Conservation (phyloP, 371 early-diverging fungal species). For the Parasitella parasitica region DNA sequence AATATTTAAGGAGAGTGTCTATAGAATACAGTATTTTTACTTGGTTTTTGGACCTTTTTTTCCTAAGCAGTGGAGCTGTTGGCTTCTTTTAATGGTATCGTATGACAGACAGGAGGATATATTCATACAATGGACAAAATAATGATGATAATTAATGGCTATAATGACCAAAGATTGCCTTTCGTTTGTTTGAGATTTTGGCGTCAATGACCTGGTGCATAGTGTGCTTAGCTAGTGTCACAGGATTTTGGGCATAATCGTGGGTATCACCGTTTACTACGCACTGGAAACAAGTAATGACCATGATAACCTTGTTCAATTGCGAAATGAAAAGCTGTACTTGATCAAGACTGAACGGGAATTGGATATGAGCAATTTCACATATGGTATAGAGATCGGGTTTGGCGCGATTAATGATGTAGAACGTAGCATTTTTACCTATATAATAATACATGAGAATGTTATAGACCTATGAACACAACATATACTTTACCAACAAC, state of each 20-base stretch:
- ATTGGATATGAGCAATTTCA: constrained; percentile 25
- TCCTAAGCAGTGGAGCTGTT: no score
- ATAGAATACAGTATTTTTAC: no score
- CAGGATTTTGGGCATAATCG: constrained; percentile 20
- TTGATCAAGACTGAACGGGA: constrained; percentile 20
- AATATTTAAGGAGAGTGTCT: no score
- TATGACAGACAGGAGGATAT: constrained; percentile 17
- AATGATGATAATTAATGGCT: constrained; percentile 7
- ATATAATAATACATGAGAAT: constrained; percentile 18
- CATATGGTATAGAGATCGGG: constrained; percentile 17
- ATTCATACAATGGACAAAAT: constrained; percentile 17
- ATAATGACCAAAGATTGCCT: constrained; percentile 21
- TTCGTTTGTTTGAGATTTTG: constrained; percentile 18
- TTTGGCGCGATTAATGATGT: constrained; percentile 17
- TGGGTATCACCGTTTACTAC: constrained; percentile 14
- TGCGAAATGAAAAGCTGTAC: constrained; percentile 21
- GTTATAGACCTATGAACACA: constrained; percentile 10
- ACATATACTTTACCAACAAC: constrained; percentile 17
- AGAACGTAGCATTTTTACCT: constrained; percentile 24
- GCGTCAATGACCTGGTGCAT: constrained; percentile 17
- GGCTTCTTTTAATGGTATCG: no score
- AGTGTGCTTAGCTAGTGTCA: constrained; percentile 16
- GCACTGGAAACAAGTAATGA: constrained; percentile 16
- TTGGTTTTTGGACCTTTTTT: no score
- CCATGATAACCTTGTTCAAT: constrained; percentile 17